Percentiles rank a stretch among this genome's conserved stretches.
Conservation (phyloP, 2,329 filamentous ascomycete species). For the Trichophyton rubrum region DNA sequence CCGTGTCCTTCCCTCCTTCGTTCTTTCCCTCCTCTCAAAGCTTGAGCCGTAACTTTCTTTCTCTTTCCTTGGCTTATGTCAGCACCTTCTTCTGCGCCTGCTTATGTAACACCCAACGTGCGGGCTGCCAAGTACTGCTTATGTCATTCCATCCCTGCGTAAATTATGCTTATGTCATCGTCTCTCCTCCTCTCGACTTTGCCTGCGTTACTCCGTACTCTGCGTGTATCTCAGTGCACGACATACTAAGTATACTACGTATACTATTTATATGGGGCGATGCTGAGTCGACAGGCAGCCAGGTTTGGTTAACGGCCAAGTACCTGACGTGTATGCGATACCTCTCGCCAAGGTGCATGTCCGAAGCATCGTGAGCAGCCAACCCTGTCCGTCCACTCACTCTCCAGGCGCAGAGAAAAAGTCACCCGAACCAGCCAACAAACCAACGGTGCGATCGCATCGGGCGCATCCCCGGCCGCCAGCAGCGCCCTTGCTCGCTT, state of each 20-base stretch:
- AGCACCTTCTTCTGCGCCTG: not conserved
- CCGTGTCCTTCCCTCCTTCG: not conserved
- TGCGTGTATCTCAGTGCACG: no score
- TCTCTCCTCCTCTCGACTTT: not conserved
- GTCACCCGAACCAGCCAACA: not conserved
- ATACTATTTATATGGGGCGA: no score
- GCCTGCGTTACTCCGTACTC: no score
- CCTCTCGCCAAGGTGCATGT: no score
- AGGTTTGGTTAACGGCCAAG: no score
- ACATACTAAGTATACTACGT: no score
- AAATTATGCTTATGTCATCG: not conserved
- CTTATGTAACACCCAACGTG: not conserved
- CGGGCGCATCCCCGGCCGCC: not conserved
- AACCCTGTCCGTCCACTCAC: not conserved
- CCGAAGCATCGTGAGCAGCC: not conserved
- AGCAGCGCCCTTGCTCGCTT: not conserved
- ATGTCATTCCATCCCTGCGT: not conserved
- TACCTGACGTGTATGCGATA: no score
- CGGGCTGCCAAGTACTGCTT: not conserved
- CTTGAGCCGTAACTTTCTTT: not conserved
- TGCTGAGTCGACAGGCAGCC: no score
- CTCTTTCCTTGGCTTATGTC: not conserved
- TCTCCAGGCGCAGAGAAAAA: not conserved
- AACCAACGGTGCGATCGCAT: not conserved
- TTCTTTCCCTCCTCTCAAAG: not conserved